These are phyloP conservation scores for Dioszegia aurantiaca DNA, from an alignment of 768 basidiomycete species.

Conservation along the genomic window DNA sequence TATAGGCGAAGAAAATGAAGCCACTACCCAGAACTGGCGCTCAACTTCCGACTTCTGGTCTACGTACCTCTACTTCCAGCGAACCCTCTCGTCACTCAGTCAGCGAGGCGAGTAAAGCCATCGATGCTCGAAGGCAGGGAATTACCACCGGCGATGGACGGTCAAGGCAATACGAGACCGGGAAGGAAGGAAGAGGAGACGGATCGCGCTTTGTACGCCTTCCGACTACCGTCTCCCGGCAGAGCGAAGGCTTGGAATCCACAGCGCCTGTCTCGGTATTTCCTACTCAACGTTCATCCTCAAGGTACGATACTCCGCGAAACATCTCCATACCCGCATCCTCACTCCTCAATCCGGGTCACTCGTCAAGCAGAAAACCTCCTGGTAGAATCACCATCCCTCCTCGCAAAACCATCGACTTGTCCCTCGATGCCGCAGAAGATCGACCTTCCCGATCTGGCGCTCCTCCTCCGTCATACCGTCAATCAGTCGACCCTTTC, in stretches of 20 bases:
- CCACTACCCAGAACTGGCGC: too few relatives aligned
- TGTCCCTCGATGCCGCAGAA: too few relatives aligned
- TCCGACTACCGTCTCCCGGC: not conserved
- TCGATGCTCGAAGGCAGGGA: not conserved
- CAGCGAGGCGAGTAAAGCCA: constrained; percentile 10
- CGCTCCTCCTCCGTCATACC: not conserved
- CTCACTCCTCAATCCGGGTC: too few relatives aligned
- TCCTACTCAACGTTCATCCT: not conserved
- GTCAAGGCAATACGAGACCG: not conserved
- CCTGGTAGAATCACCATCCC: too few relatives aligned
- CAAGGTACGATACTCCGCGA: not conserved
- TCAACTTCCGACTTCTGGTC: too few relatives aligned
- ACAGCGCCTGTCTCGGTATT: not conserved
- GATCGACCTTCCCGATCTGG: too few relatives aligned
- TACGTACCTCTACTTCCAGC: not conserved
- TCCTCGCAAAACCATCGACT: too few relatives aligned
- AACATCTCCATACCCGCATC: too few relatives aligned
- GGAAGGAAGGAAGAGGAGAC: constrained; percentile 3
- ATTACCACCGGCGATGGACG: not conserved
- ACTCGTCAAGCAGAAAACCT: not conserved
- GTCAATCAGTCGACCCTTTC: not conserved
- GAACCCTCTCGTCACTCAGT: constrained; percentile 2
- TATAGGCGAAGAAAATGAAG: too few relatives aligned
- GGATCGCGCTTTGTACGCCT: not conserved
- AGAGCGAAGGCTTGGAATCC: not conserved